Evolutionary conservation across 2,329 filamentous ascomycete genomes (phyloP).

Genomic region (Cytospora piceae): DNA sequence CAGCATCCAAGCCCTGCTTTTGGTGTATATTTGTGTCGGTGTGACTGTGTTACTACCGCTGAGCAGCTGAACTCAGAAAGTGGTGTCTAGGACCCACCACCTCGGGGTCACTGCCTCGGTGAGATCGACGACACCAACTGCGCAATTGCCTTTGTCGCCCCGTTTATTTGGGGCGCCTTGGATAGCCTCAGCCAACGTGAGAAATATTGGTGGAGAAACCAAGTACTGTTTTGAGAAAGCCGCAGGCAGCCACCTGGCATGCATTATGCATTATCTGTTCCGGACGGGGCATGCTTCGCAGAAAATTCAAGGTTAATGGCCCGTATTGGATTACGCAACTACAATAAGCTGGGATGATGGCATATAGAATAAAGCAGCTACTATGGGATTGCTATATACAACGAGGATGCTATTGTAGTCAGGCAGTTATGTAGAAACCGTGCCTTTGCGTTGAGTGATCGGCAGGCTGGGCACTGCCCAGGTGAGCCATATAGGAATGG

Average conservation of each 20-base stretch:
- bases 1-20: neutral
- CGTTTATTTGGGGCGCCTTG: neutral
- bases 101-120: neutral
- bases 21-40: neutral
- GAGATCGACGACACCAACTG: neutral
- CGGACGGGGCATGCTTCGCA: no score
- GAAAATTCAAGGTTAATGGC: no score
- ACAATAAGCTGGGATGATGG: no score
- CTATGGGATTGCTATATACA: no score
- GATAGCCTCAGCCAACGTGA: neutral
- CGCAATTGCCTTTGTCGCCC: neutral
- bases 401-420: no score
- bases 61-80: neutral
- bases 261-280: no score
- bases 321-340: no score
- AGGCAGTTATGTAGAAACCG: no score
- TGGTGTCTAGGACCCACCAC: neutral
- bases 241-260: neutral
- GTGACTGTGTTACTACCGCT: neutral
- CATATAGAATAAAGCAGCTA: no score
- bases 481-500: no score
- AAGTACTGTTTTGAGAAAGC: neutral
- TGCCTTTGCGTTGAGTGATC: no score
- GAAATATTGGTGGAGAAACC: neutral
- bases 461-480: no score